Conservation (phyloP, 768 basidiomycete species). For the Clavaria fumosa region DNA sequence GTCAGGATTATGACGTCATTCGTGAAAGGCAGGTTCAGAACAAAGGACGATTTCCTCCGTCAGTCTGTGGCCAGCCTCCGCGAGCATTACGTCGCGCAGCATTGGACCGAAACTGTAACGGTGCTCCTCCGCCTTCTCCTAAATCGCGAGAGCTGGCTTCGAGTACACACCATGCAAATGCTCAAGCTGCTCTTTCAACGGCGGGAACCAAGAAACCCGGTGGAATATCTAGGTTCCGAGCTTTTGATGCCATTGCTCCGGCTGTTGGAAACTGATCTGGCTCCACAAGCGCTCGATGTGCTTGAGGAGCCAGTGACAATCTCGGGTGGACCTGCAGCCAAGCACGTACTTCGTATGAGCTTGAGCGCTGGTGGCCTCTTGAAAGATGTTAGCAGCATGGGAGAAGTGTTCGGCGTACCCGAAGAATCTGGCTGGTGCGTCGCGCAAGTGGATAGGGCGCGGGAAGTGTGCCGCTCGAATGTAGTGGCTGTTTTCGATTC, state of each 20-base stretch:
- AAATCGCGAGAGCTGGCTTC: constrained; percentile 70
- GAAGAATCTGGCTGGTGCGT: constrained; percentile 81
- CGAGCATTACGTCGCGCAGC: constrained; percentile 63
- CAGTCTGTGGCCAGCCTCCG: constrained; percentile 77
- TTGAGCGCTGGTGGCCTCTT: constrained; percentile 43
- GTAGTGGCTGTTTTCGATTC: constrained; percentile 78
- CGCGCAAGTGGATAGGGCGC: constrained; percentile 44
- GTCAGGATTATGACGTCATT: constrained; percentile 83
- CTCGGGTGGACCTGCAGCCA: constrained; percentile 60
- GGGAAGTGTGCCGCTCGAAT: constrained; percentile 55
- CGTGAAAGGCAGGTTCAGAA: constrained; percentile 74
- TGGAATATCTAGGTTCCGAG: constrained; percentile 68
- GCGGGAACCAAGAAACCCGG: constrained; percentile 57
- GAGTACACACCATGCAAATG: constrained; percentile 71
- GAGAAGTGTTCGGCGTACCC: constrained; percentile 70
- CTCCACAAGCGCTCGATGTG: constrained; percentile 80
- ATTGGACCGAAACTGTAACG: constrained; percentile 72
- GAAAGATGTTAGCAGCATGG: constrained; percentile 35
- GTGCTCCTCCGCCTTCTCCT: constrained; percentile 77
- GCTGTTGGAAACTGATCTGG: constrained; percentile 75
- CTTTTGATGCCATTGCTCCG: constrained; percentile 83
- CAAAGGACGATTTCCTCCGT: constrained; percentile 84
- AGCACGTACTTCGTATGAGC: constrained; percentile 86
- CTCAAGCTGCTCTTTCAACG: constrained; percentile 83
- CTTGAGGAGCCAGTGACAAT: constrained; percentile 80